Base-by-base conservation (phyloP, 202 grass and related monocot species). In the Bolboschoenoplectus hybrid region DNA sequence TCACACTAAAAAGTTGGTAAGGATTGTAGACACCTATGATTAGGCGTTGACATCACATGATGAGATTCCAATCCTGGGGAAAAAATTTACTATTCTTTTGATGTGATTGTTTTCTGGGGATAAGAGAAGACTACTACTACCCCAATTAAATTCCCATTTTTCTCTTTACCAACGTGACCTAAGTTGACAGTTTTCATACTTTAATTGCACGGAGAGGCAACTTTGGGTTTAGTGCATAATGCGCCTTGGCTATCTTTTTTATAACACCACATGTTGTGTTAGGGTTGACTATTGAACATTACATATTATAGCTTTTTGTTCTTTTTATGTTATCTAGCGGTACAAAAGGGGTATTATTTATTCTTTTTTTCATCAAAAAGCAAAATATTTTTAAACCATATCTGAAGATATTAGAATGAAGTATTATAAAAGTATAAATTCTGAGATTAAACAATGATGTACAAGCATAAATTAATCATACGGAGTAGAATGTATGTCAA, bases 11-110 rank as follows among this genome's bases (percentile, higher is more conserved):
- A 76, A 76, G 41, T 71, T 36, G 20, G 73, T 1, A 76, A 53
- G 11, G 49, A 17, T 16, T 53, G 49, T 77, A 77, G 74, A 56
- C 74, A 55, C 74, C 74, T 67, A 83, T 68, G 4, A 83, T 67
- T 67, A 67, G 81, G 63, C 64, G 61, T 83, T 83, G 81, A 83
- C 81, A 66, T 51, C 16, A 38, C 50, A 77, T 56, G 79, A 51
- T 67, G 81, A 83, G 62, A 83, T 83, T 83, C 61, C 41, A 50
- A 41, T 83, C 61, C 41, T 35, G 60, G 44, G 55, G 60, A 51
- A 82, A 45, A 51, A 50, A 7, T 17, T 83, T 53, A 1, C 58
- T 14, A 32, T 13, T 38, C 50, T 77, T 77, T 77, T 77, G 74
- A 77, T 77, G 74, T 77, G 50, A 77, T 77, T 77, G 50, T 56